Evolutionary conservation across 2,329 filamentous ascomycete genomes (phyloP).

Genomic region (Paecilomyces sp.): DNA sequence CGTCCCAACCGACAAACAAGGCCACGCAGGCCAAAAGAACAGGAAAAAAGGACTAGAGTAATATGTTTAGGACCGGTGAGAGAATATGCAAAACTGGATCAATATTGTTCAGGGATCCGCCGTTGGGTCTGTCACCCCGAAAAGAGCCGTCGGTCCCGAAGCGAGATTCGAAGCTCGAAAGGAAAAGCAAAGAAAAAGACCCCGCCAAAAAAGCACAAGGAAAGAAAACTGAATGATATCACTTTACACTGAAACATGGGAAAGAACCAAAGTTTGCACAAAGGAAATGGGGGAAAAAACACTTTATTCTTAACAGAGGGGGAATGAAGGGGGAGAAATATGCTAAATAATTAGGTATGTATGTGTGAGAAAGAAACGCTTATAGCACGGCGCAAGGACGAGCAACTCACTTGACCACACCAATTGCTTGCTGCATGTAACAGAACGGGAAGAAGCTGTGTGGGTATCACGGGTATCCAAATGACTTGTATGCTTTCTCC

Average conservation of each 20-base stretch:
- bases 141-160: neutral
- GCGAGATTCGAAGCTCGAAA: neutral
- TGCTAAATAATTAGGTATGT: conserved; percentile 27
- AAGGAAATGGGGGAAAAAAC: conserved; percentile 3
- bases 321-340: conserved; percentile 9
- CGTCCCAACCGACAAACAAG: neutral
- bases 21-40: neutral
- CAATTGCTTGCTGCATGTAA: conserved; percentile 29
- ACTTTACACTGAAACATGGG: conserved; percentile 4
- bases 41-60: neutral
- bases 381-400: conserved; percentile 20
- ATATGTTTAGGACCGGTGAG: neutral
- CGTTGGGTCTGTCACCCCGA: neutral
- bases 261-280: conserved; percentile 10
- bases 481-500: conserved; percentile 26
- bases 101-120: neutral
- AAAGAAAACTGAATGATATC: neutral
- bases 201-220: neutral
- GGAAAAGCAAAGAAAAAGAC: neutral
- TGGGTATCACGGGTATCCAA: conserved; percentile 35
- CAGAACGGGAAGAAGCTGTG: conserved; percentile 22
- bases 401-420: conserved; percentile 7
- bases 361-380: conserved; percentile 18
- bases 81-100: neutral
- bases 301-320: neutral